Base-by-base conservation (phyloP, 1,284 basidiomycete species). In the Ganoderma multipileum region DNA sequence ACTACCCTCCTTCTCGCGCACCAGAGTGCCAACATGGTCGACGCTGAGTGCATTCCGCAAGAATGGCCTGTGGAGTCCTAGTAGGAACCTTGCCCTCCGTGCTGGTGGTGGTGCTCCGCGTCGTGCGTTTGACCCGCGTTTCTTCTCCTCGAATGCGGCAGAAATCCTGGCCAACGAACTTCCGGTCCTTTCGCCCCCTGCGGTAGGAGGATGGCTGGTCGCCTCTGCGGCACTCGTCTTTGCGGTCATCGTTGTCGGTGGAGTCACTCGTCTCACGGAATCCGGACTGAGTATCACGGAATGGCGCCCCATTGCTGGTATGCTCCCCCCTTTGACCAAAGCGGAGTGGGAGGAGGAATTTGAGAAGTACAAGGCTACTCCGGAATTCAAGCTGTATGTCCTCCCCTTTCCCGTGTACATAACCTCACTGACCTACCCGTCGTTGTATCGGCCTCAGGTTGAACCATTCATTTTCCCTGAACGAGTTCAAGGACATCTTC, bases 241-340 rank as follows among this genome's bases (percentile, higher is more conserved):
- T 75, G 90, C 90, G 33, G 95, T 99, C 79, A 92, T 99, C 74
- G 91, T 99, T 61, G 95, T 99, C 6, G 98, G 98, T 44, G 98
- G 97, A 12, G 89, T 99, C 64, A 99, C 98, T 2, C 92, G 98
- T 54, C 87, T 99, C 70, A 99, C 98, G 4, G 98, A 99, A 82
- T 98, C 96, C 30, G 98, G 98, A 6, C 85, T 99, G 71, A 97
- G 95, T 74, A 99, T 99, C 79, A 97, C 95, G 39, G 98, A 99
- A 85, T 99, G 98, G 98, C 89, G 91, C 69, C 96, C 97, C 7
- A 91, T 99, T 72, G 93, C 95, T 59, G 98, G 98, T 28, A 85
- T 96, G 66, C 79, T 96, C 20, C 95, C 97, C 20, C 98, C 98
- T 2, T 81, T 95, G 42, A 89, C 89, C 1, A 81, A 86, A 20